phyloP scores from a whole-genome alignment of 345 rosid species.

The Citrus hindsii region DNA sequence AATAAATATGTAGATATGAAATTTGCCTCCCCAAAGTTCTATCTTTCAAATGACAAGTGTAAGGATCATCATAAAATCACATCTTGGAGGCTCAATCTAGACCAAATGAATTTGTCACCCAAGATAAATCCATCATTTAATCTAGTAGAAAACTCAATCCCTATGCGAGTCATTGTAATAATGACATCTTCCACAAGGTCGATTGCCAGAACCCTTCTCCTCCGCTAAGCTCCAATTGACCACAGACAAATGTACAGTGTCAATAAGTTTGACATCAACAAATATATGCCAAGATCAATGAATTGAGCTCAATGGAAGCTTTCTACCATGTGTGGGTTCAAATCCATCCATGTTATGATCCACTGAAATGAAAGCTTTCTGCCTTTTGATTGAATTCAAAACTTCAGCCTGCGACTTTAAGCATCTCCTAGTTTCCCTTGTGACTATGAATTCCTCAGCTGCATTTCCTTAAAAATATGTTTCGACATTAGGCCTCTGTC shows the following conservation, averaged over 20 bases:
- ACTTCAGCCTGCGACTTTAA: not conserved
- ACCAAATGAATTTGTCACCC: not conserved
- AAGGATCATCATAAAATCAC: not conserved
- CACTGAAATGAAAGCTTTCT: not conserved
- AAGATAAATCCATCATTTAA: not conserved
- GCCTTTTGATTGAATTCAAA: not conserved
- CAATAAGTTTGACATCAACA: not conserved
- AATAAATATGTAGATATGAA: not conserved
- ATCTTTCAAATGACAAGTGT: not conserved
- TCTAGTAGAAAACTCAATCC: not conserved
- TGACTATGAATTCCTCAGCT: conserved; percentile 11
- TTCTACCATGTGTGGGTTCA: not conserved
- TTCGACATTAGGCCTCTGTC: conserved; percentile 66
- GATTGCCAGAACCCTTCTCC: not conserved
- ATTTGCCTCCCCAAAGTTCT: not conserved
- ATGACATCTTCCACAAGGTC: not conserved
- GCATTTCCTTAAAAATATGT: conserved; percentile 49
- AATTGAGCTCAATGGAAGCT: not conserved
- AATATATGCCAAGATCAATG: not conserved
- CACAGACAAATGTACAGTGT: not conserved
- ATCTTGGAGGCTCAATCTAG: not conserved
- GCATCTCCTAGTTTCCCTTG: not conserved
- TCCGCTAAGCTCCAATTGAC: not conserved
- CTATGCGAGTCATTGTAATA: not conserved
- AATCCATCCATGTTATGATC: not conserved